Conservation (phyloP, 1,139 yeast genomes). For the Protomyces arabidopsidicola region DNA sequence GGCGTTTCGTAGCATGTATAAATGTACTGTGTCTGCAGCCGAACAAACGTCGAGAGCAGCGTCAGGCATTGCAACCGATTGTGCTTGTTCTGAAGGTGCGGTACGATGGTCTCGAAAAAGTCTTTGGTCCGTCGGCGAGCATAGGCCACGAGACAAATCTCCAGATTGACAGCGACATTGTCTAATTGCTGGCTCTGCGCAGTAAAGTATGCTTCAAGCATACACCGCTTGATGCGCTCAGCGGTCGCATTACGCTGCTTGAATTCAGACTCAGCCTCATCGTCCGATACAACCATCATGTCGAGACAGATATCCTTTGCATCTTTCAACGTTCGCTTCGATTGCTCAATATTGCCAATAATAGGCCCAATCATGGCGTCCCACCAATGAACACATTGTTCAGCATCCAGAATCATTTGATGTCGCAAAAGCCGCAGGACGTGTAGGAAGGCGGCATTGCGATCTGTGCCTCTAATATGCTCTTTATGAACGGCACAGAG, state of each 20-base stretch:
- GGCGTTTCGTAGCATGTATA: constrained; percentile 41
- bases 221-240: constrained; percentile 27
- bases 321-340: constrained; percentile 46
- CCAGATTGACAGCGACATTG: constrained; percentile 39
- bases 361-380: constrained; percentile 51
- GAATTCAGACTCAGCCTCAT: constrained; percentile 32
- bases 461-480: constrained; percentile 42
- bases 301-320: constrained; percentile 42
- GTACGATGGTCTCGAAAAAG: constrained; percentile 32
- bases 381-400: constrained; percentile 52
- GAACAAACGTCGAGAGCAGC: constrained; percentile 31
- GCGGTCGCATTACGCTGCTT: constrained; percentile 30
- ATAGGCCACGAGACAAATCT: constrained; percentile 32
- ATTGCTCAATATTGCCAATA: constrained; percentile 51
- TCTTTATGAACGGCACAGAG: constrained; percentile 47
- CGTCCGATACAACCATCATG: constrained; percentile 35
- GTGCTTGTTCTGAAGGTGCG: constrained; percentile 30
- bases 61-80: constrained; percentile 32
- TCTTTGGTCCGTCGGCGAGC: constrained; percentile 33
- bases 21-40: constrained; percentile 38
- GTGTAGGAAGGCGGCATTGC: constrained; percentile 47
- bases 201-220: constrained; percentile 18
- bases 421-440: constrained; percentile 45
- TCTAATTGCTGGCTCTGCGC: constrained; percentile 32
- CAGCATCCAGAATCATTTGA: constrained; percentile 41